These are phyloP conservation scores for Carex littledalei DNA, from an alignment of 176 grass and related monocot species.

Conservation along the genomic window DNA sequence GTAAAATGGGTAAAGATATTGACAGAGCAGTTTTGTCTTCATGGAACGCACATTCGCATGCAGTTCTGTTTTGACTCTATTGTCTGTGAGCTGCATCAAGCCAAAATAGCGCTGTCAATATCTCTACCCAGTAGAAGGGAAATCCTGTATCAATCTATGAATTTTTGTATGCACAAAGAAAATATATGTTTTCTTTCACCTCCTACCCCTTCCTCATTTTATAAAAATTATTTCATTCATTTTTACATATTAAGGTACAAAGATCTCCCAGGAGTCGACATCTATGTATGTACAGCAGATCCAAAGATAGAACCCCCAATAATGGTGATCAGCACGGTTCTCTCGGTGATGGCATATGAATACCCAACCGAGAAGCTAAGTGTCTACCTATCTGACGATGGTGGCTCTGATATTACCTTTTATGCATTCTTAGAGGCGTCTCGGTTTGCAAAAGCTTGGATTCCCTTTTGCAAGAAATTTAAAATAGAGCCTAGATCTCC, in stretches of 20 bases:
- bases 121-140: background rate
- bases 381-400: slow-evolving; percentile 32
- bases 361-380: slow-evolving; percentile 24
- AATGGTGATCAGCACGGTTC: slow-evolving; percentile 28
- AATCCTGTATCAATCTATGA: background rate
- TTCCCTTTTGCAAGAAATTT: slow-evolving; percentile 60
- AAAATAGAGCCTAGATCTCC: slow-evolving; percentile 67
- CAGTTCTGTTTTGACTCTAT: too few relatives aligned
- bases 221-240: background rate
- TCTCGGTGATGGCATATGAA: slow-evolving; percentile 30
- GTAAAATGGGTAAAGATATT: background rate
- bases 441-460: slow-evolving; percentile 45
- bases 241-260: background rate
- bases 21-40: too few relatives aligned
- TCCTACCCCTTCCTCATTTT: background rate
- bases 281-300: slow-evolving; percentile 34
- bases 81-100: too few relatives aligned
- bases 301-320: slow-evolving; percentile 27
- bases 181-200: background rate
- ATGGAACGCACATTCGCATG: too few relatives aligned
- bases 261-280: slow-evolving; percentile 15
- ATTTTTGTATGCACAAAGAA: background rate
- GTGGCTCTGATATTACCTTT: slow-evolving; percentile 45
- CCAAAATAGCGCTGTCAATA: too few relatives aligned
- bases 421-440: slow-evolving; percentile 64